Base-by-base conservation (phyloP, 2,329 filamentous ascomycete genomes). In the Dothiorella sarmentorum region DNA sequence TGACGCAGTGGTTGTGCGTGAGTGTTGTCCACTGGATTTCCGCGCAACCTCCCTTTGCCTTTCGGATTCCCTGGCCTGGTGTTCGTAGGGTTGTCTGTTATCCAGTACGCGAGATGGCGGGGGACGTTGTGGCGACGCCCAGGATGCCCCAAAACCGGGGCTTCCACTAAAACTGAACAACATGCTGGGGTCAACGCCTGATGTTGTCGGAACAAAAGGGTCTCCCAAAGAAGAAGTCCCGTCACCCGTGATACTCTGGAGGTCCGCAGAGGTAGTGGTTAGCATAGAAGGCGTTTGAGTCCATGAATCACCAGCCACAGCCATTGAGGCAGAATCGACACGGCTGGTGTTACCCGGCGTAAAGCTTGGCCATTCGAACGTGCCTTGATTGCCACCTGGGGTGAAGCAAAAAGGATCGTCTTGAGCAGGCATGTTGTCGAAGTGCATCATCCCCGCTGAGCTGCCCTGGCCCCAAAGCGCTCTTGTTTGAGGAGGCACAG, bases 401-500 rank as follows among this genome's bases (percentile, higher is more conserved):
- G 38, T 56, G 17, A 52, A 40, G 6, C 51, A 60, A 31, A 62
- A 62, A 13, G 56, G 33, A 27, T 61, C 49, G 9, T 61, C 47
- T 11, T 52, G 60, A 26, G 56, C 29, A 45, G 58, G 24, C 24
- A 20, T 20, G n/a, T 7, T 52, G 18, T 45, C 40, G 17, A 56
- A 24, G 11, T 37, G 20, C 40, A 45, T 33, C 29, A 43, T 33
- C 15, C 24, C 37, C n/a, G 26, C 27, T 3, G 56, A 59, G 29
- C 35, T 27, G 59, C 64, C 68, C 3, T 63, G 57, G 29, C 73
- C 70, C 71, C 71, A 75, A 53, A 74, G 73, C 9, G 73, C 61
- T 3, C 69, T 71, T 3, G 73, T 68, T 55, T 85, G 82, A 29
- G 82, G 79, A 62, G 82, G 79, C 49, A 80, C 76, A 24, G 83